These are phyloP conservation scores for Leccinum pellstonianum DNA, from an alignment of 768 basidiomycete genomes.

Conservation along the genomic window DNA sequence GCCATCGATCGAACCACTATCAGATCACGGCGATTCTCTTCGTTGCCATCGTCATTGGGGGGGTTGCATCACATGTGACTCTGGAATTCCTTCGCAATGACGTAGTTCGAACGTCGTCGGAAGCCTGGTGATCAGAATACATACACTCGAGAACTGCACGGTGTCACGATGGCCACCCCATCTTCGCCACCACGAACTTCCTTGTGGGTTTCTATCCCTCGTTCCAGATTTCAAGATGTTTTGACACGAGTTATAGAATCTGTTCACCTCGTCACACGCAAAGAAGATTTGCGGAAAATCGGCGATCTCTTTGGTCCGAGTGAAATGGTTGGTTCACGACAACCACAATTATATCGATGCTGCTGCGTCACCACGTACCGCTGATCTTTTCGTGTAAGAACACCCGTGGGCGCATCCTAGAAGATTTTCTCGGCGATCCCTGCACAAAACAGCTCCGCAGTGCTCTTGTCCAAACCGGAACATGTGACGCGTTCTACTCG, in stretches of 20 bases:
- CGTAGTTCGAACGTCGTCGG: neutral
- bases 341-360: neutral
- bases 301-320: neutral
- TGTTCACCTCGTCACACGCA: neutral
- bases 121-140: neutral
- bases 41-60: neutral
- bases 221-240: neutral
- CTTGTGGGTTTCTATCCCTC: conserved; percentile 42
- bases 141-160: neutral
- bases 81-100: neutral
- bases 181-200: conserved; percentile 41
- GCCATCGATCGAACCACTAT: neutral
- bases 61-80: neutral
- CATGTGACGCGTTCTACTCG: conserved; percentile 3
- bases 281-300: neutral
- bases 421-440: conserved; percentile 51
- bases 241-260: conserved; percentile 21
- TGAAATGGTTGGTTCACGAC: neutral
- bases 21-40: neutral
- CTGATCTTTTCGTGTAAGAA: conserved; percentile 35
- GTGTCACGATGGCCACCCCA: neutral
- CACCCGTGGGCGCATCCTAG: conserved; percentile 49
- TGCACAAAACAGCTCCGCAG: conserved; percentile 41
- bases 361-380: neutral
- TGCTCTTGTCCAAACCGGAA: conserved; percentile 31